Evolutionary conservation across 73 alveolate species (phyloP).

Genomic region (Breviolum minutum): DNA sequence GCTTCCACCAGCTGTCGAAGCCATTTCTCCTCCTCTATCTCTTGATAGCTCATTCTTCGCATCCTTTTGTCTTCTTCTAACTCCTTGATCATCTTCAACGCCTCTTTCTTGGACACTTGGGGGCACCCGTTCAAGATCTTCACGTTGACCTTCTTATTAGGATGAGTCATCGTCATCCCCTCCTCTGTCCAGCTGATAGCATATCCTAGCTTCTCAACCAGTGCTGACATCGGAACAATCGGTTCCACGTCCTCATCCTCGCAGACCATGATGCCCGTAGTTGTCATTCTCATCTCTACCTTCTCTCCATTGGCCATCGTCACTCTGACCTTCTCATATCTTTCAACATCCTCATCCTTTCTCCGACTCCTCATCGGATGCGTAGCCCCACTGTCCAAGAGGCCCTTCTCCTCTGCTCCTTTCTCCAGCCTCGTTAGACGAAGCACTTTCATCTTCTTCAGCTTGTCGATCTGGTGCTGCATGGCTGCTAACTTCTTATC

Average conservation of each 20-base stretch:
- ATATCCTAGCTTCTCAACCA: not conserved
- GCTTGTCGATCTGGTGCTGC: not conserved
- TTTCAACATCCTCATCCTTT: not conserved
- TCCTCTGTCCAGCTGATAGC: not conserved
- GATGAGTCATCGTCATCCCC: not conserved
- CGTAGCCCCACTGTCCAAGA: not conserved
- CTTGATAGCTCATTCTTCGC: too few relatives aligned
- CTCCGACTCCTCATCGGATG: not conserved
- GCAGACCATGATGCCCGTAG: not conserved
- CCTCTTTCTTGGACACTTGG: not conserved
- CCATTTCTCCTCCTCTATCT: not conserved
- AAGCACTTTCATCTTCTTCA: not conserved
- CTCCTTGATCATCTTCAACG: not conserved
- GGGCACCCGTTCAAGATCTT: not conserved
- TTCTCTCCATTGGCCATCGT: not conserved
- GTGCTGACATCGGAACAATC: not conserved
- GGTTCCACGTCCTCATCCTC: not conserved
- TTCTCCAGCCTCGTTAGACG: not conserved
- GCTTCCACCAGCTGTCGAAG: not conserved
- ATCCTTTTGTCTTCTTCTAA: not conserved
- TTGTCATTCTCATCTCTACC: not conserved
- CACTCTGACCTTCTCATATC: not conserved
- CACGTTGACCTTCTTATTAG: not conserved
- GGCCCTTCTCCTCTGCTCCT: not conserved
- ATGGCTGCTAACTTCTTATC: not conserved